A percentile compares a stretch with the other conserved stretches of the same genome.
Conservation (phyloP, 2,329 filamentous ascomycete species). For the Microsporum canis region DNA sequence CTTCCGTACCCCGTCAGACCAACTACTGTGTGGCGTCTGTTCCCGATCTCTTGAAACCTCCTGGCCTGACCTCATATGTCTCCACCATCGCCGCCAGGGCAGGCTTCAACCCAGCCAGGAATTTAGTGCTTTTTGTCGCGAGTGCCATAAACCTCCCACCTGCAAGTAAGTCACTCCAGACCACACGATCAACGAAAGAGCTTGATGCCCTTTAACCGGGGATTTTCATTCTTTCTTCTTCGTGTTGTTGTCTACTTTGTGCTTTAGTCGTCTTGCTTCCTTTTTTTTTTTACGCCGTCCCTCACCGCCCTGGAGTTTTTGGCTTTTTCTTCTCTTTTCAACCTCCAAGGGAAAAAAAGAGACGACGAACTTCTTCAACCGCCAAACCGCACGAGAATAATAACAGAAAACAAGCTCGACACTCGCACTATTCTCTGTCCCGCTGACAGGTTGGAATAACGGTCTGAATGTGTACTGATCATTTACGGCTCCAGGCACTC, state of each 20-base stretch:
- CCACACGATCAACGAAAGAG: background rate
- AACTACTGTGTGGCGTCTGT: background rate
- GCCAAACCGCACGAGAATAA: background rate
- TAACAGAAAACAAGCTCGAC: background rate
- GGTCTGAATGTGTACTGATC: background rate
- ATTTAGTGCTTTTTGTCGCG: background rate
- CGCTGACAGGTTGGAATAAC: background rate
- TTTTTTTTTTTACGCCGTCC: background rate
- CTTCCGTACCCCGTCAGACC: background rate
- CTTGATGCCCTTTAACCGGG: background rate
- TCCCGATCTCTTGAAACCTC: constrained; percentile 1
- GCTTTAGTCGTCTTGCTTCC: background rate
- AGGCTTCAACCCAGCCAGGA: constrained; percentile 2
- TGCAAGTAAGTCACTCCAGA: background rate
- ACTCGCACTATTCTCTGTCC: background rate
- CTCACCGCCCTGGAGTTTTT: background rate
- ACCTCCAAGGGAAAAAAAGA: background rate
- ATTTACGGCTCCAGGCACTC: background rate
- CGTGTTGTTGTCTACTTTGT: no score
- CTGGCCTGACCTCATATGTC: constrained; percentile 3
- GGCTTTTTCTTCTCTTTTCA: background rate
- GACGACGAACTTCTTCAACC: background rate
- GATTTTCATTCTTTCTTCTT: background rate
- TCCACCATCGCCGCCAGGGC: constrained; percentile 2
- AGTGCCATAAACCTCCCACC: background rate